These are phyloP conservation scores for Herpetospermum pedunculosum DNA, from an alignment of 306 rosid genomes.

Conservation along the genomic window DNA sequence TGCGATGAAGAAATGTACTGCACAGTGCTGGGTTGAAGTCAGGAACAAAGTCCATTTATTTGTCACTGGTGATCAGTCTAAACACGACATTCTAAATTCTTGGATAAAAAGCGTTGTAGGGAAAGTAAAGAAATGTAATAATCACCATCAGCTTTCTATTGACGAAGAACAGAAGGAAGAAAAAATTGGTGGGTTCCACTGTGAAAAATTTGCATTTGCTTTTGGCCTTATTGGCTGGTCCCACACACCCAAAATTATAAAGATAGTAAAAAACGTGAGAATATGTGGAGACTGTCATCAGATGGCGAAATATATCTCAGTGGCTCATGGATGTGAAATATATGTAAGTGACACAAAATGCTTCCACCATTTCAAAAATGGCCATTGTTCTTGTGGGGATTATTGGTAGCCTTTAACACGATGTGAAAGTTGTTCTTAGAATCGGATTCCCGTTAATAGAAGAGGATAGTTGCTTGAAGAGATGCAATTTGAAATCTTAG, in stretches of 20 bases:
- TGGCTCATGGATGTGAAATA: constrained; percentile 64
- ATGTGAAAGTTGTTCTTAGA: not conserved
- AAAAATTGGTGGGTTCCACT: constrained; percentile 33
- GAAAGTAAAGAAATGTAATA: constrained; percentile 31
- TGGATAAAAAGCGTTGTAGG: constrained; percentile 43
- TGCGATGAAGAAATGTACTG: constrained; percentile 29
- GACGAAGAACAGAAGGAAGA: constrained; percentile 75
- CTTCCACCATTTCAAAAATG: constrained; percentile 72
- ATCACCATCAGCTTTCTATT: constrained; percentile 32
- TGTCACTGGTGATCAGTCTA: constrained; percentile 41
- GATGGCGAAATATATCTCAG: constrained; percentile 61
- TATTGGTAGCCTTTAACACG: constrained; percentile 46
- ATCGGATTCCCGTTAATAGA: not conserved
- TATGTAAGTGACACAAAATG: constrained; percentile 51
- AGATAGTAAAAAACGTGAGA: constrained; percentile 66
- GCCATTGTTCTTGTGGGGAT: constrained; percentile 82
- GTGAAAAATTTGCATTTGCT: constrained; percentile 76
- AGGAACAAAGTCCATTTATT: constrained; percentile 43
- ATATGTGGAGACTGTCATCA: constrained; percentile 75
- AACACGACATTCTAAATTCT: constrained; percentile 30
- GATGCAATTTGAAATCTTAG: not conserved
- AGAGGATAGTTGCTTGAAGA: not conserved
- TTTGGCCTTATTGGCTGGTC: constrained; percentile 50
- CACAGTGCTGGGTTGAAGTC: constrained; percentile 72
- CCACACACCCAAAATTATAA: constrained; percentile 26